Evolutionary conservation across 768 basidiomycete species (phyloP), one percentile per base, ranked within the genome.

Genomic region (Cystoderma amianthinum): DNA sequence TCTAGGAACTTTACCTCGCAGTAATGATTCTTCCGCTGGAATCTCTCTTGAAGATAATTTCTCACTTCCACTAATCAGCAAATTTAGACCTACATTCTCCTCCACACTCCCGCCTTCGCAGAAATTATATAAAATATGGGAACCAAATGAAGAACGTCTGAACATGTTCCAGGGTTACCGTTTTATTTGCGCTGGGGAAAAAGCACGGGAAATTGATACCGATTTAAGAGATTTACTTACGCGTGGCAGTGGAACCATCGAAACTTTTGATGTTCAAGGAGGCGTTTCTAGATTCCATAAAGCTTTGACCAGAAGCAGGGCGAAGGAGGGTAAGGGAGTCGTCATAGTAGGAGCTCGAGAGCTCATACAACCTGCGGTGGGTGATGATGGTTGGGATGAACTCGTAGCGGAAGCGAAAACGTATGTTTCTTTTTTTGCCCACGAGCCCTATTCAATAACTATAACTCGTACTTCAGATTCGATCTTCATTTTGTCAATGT

Each of bases 101-200:
- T 61, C 76, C 1, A 57, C 68, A 2, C 62, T 87, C 2, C 55
- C 69, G 1, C 45, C 71, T 0, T 45, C 64, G 2, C 63, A 80
- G 28, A 79, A 80, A 53, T 62, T 59, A 0, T 63, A 72, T 52
- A 71, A 66, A 19, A 60, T 74, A 2, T 87, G 85, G 86, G 75
- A 80, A 43, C 79, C 80, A 0, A 80, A 80, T 40, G 80, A 83
- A 51, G 76, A 68, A 42, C 68, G 86, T 6, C 49, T 76, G 6
- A 65, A 68, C 36, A 63, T 89, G 51, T 66, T 88, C 22, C 55
- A 58, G 4, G 56, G 58, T 0, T 72, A 66, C 44, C 67, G 79
- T 5, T 85, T 87, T 50, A 52, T 87, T 5, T 77, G 80, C 40
- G 61, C 80, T 4, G 72, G 72, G 2, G 81, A 83, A 48, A 74